Evolutionary conservation across 2,329 filamentous ascomycete genomes (phyloP), one percentile per base, ranked within the genome.

Genomic region (Fusarium bulbicola): DNA sequence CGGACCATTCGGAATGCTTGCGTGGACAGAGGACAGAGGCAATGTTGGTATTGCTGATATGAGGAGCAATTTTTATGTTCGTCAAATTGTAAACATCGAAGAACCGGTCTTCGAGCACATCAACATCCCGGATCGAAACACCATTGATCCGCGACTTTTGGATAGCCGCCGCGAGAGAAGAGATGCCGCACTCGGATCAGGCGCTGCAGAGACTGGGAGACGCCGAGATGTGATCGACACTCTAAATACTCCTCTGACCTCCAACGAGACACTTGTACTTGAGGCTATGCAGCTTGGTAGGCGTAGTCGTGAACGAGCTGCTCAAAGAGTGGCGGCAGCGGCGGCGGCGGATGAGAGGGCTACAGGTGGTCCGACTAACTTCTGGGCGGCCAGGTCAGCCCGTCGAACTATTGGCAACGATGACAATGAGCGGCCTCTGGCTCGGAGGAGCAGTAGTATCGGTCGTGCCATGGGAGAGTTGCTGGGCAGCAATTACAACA

Each of bases 11-110:
- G 95, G 98, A 79, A 88, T 99, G 24, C 85, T 99, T 45, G 93
- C 97, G 12, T 98, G 96, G 95, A 93, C 95, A 14, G 96, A 99
- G 81, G 93, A 97, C 77, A 92, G 93, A 71, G 93, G 92, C 7
- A 87, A 91, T 63, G 86, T 95, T 21, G 93, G 92, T 42, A 86
- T 95, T 43, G 92, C 92, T 10, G 93, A 96, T 80, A 83, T 93
- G 56, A 88, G 93, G 36, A 88, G 86, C 74, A 89, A 91, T 28
- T 91, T 94, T 70, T 85, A 87, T 52, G 86, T 89, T 58, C 90
- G 91, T 50, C 93, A 96, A 79, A 87, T 92, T 37, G 85, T 96
- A 36, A 84, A 88, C 34, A 85, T 95, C 46, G 88, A 91, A 73
- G 86, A 89, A 59, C 86, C 88, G 32, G 86, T 86, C 7, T 87